A percentile compares a stretch with the other conserved stretches of the same genome.
phyloP scores from a whole-genome alignment of 495 filamentous ascomycete genomes.

The Amniculicola lignicola region DNA sequence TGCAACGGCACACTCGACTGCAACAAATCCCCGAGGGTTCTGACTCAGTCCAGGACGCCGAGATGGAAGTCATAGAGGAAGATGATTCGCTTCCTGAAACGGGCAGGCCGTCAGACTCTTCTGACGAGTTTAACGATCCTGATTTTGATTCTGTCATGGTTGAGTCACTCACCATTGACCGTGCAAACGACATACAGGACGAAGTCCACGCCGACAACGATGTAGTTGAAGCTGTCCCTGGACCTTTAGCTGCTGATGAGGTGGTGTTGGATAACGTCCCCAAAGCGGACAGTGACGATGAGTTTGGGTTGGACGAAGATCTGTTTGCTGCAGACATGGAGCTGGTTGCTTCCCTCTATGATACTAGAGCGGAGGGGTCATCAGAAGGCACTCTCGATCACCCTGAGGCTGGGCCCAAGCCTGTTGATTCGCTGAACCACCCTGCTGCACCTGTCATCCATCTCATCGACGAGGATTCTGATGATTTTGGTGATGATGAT shows the following conservation, averaged over 20 bases:
- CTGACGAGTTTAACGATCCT: conserved; percentile 57
- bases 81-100: neutral
- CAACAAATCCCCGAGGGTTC: neutral
- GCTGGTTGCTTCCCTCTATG: conserved; percentile 53
- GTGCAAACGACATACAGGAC: neutral
- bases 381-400: neutral
- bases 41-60: neutral
- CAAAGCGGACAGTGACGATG: conserved; percentile 51
- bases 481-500: conserved; percentile 56
- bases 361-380: conserved; percentile 41
- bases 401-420: neutral
- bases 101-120: conserved; percentile 16
- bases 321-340: conserved; percentile 55
- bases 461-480: conserved; percentile 34
- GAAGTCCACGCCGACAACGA: neutral
- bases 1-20: conserved; percentile 38
- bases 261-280: neutral
- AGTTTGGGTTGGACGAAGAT: conserved; percentile 31
- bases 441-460: conserved; percentile 7
- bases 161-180: conserved; percentile 20
- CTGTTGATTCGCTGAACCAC: neutral
- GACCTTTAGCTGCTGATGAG: neutral
- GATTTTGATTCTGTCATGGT: conserved; percentile 34
- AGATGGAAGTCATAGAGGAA: conserved; percentile 17
- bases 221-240: neutral